phyloP scores from a whole-genome alignment of 1,139 yeast species.

The Zygoascus sp. region DNA sequence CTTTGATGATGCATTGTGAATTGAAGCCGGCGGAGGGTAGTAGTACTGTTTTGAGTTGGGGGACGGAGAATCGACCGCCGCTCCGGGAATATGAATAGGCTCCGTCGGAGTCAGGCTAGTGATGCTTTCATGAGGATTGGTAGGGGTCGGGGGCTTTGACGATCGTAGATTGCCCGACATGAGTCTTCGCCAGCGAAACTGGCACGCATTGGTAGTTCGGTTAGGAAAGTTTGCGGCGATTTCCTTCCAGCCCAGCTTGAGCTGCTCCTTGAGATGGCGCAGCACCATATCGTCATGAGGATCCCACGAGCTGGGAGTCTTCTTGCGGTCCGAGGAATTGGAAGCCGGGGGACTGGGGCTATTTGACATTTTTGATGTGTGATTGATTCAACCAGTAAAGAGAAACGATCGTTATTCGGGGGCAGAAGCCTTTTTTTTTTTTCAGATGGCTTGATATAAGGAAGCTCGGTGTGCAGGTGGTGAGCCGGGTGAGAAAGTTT shows the following conservation, averaged over 20 bases:
- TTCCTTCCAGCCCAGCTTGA: slow-evolving; percentile 77
- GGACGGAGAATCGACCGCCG: slow-evolving; percentile 5
- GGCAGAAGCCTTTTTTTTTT: too few relatives aligned
- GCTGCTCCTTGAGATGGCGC: slow-evolving; percentile 65
- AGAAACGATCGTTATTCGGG: neutral
- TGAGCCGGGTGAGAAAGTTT: too few relatives aligned
- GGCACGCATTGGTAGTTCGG: slow-evolving; percentile 80
- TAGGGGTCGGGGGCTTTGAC: slow-evolving; percentile 13
- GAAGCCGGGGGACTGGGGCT: neutral
- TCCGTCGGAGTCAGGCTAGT: slow-evolving; percentile 1
- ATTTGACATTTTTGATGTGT: neutral
- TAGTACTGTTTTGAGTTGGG: slow-evolving; percentile 10
- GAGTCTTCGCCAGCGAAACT: slow-evolving; percentile 74
- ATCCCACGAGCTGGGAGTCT: slow-evolving; percentile 73
- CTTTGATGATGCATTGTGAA: slow-evolving; percentile 13
- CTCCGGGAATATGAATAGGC: slow-evolving; percentile 3
- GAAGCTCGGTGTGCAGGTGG: too few relatives aligned
- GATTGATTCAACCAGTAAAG: neutral
- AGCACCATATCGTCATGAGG: slow-evolving; percentile 66
- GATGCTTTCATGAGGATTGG: slow-evolving; percentile 11
- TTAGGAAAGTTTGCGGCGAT: slow-evolving; percentile 64
- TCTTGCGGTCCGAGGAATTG: slow-evolving; percentile 20
- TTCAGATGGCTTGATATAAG: too few relatives aligned
- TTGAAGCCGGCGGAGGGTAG: slow-evolving; percentile 7
- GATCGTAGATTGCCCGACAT: slow-evolving; percentile 42